A percentile compares a stretch with the other conserved stretches of the same genome.
phyloP scores from a whole-genome alignment of 2,329 filamentous ascomycete species.

The Pezicula neosporulosa region DNA sequence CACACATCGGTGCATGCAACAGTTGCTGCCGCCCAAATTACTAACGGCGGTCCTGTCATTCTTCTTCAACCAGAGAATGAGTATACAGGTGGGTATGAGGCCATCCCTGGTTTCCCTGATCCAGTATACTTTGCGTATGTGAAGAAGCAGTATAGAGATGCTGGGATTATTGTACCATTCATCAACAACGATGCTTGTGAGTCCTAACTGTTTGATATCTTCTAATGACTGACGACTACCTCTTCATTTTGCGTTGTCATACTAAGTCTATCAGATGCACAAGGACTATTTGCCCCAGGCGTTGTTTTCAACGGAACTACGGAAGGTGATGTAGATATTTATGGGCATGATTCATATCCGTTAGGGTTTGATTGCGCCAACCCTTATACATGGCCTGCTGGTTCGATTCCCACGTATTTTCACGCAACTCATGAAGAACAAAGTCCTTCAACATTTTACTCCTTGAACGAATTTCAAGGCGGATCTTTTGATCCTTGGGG shows the following conservation, averaged over 20 bases:
- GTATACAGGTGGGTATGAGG: constrained; percentile 52
- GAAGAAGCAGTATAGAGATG: constrained; percentile 62
- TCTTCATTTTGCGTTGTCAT: not conserved
- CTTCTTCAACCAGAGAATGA: constrained; percentile 81
- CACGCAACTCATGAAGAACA: constrained; percentile 50
- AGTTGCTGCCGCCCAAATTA: constrained; percentile 75
- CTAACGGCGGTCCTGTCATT: constrained; percentile 77
- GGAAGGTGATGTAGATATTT: constrained; percentile 26
- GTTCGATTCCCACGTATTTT: constrained; percentile 53
- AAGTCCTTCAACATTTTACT: constrained; percentile 63
- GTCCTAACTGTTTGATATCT: not conserved
- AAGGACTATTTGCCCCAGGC: constrained; percentile 26
- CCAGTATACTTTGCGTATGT: constrained; percentile 68
- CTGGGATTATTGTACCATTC: constrained; percentile 70
- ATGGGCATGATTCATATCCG: constrained; percentile 39
- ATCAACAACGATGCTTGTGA: constrained; percentile 67
- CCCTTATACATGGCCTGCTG: constrained; percentile 54
- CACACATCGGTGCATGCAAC: constrained; percentile 54
- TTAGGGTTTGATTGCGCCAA: constrained; percentile 43
- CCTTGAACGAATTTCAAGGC: constrained; percentile 62
- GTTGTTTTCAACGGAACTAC: constrained; percentile 21
- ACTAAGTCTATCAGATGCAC: constrained; percentile 7
- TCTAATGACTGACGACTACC: no score
- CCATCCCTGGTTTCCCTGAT: constrained; percentile 57
- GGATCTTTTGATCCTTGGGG: constrained; percentile 75